A percentile compares a stretch with the other conserved stretches of the same genome.
phyloP scores from a whole-genome alignment of 2,329 filamentous ascomycete species.

The Trematosphaeria pertusa region DNA sequence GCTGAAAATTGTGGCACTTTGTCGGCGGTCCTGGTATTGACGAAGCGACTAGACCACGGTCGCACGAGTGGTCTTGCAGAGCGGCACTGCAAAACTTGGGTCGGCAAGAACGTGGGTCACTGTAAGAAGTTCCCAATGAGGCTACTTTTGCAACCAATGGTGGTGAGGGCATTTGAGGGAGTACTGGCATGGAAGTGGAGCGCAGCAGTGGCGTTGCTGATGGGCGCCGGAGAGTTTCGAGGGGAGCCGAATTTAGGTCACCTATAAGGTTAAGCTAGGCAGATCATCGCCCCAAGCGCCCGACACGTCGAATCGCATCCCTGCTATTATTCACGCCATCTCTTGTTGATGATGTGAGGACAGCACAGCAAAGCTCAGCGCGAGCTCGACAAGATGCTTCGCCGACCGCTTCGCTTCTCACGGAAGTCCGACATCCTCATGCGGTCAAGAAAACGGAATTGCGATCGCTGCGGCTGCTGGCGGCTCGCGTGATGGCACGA shows the following conservation, averaged over 20 bases:
- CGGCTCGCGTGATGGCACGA: too few species aligned
- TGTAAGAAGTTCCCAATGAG: background rate
- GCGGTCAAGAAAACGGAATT: background rate
- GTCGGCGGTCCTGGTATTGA: background rate
- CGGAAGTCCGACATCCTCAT: background rate
- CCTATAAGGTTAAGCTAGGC: background rate
- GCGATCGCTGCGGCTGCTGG: background rate
- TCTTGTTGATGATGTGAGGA: background rate
- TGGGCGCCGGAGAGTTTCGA: conserved; percentile 2
- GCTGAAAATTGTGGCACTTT: background rate
- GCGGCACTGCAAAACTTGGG: background rate
- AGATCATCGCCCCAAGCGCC: conserved; percentile 2
- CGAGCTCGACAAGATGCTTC: background rate
- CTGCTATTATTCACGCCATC: conserved; percentile 2
- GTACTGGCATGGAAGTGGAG: background rate
- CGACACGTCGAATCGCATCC: conserved; percentile 2
- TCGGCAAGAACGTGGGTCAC: background rate
- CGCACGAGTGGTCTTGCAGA: too few species aligned
- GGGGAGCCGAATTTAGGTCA: conserved; percentile 14
- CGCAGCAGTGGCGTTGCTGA: background rate
- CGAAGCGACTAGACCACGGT: background rate
- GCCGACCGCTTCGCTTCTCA: background rate
- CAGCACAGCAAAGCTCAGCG: background rate
- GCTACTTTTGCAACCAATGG: background rate
- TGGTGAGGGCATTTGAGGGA: background rate